A percentile compares a stretch with the other conserved stretches of the same genome.
Conservation (phyloP, 306 rosid species). For the Dryas alaskensis region DNA sequence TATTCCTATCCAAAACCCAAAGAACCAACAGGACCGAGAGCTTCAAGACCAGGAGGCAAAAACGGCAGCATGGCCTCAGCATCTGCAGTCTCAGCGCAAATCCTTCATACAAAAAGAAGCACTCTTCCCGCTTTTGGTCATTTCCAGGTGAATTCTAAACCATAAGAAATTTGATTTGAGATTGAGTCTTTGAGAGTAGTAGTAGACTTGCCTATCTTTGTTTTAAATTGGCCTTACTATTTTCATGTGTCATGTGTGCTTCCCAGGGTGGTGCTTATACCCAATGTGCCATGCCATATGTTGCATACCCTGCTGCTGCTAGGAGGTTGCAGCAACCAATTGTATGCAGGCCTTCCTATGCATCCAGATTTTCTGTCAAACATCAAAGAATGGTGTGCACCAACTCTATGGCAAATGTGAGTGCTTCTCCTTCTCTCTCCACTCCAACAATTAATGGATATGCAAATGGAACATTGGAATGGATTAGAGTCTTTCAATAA, state of each 20-base stretch:
- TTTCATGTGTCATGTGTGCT: conserved; percentile 1
- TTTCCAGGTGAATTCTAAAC: conserved; percentile 37
- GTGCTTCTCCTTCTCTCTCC: conserved; percentile 4
- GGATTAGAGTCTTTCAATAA: neutral
- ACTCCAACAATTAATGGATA: too few relatives aligned
- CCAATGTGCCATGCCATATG: too few relatives aligned
- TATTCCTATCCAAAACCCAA: neutral
- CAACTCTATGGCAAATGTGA: conserved; percentile 44
- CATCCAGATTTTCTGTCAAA: conserved; percentile 36
- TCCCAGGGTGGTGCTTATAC: neutral
- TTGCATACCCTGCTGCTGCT: neutral
- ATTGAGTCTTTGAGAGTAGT: too few relatives aligned
- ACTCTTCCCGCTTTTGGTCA: conserved; percentile 22
- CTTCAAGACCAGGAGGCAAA: neutral
- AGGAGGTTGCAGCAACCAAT: conserved; percentile 20
- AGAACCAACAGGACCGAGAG: too few relatives aligned
- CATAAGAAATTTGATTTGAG: too few relatives aligned
- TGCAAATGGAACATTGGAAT: neutral
- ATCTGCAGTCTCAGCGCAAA: conserved; percentile 36
- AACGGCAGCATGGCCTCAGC: conserved; percentile 16
- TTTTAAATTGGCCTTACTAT: too few relatives aligned
- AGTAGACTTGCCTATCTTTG: too few relatives aligned
- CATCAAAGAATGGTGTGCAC: conserved; percentile 42
- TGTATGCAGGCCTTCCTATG: conserved; percentile 25
- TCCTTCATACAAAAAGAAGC: conserved; percentile 34